Evolutionary conservation across 352 stramenopile genomes (phyloP), one percentile per base, ranked within the genome.

Genomic region (Peronosclerospora sorghi): DNA sequence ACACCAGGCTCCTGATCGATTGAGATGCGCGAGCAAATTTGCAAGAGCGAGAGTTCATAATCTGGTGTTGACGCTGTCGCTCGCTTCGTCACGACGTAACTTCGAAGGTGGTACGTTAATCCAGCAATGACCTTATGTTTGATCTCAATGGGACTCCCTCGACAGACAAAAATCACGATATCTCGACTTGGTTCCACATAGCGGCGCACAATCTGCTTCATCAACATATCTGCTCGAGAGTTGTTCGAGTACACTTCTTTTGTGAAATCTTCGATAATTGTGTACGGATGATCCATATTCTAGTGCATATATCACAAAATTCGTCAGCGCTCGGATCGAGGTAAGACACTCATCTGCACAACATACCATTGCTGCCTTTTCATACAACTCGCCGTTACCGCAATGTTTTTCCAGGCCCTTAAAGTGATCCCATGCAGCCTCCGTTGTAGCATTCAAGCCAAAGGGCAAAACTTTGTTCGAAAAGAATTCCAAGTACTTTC

Each of bases 11-110:
- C 58, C 13, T 66, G 61, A 38, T 81, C 58, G 17, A 70, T 65
- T 6, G 67, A 74, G 19, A 73, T 68, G 21, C 71, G 55, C 13
- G 62, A 59, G 45, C 65, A 77, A 52, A 62, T 65, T 48, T 81
- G 64, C 42, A 85, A 39, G 14, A 80, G 55, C 20, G 67, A 61
- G 21, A 59, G 45, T 8, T 73, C 54, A 5, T 54, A 35, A 35
- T 56, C 41, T 19, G 41, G 32, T 19, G 56, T 56, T 15, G 64
- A 70, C 4, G 37, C 29, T 23, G 35, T 37, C 14, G 68, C 49
- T 42, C 48, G 59, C 40, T 67, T 69, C 15, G 77, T 51, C 21
- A 85, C 39, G 19, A 72, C 54, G 40, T 55, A 62, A 30, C 48
- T 27, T 8, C 49, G 34, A 35, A 58, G 39, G 19, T 58, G 54